phyloP scores from a whole-genome alignment of 768 basidiomycete species.

The Tephrocybe sp. region DNA sequence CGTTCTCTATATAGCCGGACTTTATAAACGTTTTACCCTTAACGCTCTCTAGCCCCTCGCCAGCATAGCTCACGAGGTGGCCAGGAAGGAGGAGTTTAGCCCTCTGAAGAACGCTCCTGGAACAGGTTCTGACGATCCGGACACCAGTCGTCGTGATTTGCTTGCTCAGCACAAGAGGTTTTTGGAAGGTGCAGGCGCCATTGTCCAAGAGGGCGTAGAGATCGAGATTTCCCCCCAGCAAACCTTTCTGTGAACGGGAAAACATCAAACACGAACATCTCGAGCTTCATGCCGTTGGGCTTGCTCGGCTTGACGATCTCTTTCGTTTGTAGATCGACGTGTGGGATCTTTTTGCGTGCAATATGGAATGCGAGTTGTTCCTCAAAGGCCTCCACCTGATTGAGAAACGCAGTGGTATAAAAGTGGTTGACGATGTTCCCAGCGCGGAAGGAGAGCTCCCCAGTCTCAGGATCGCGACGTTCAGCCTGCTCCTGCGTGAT shows the following conservation, averaged over 20 bases:
- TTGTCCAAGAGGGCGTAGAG: slow-evolving; percentile 24
- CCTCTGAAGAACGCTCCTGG: slow-evolving; percentile 69
- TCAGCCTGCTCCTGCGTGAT: slow-evolving; percentile 88
- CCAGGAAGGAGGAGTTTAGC: slow-evolving; percentile 74
- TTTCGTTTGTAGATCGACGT: slow-evolving; percentile 71
- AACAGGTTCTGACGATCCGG: slow-evolving; percentile 91
- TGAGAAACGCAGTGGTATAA: slow-evolving; percentile 87
- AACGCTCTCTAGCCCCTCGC: slow-evolving; percentile 86
- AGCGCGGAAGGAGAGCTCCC: slow-evolving; percentile 87
- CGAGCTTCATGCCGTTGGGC: slow-evolving; percentile 98
- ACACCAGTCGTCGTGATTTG: slow-evolving; percentile 84
- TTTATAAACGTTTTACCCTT: too few species aligned
- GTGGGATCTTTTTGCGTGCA: slow-evolving; percentile 95
- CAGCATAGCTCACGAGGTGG: slow-evolving; percentile 76
- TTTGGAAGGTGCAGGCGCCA: slow-evolving; percentile 64
- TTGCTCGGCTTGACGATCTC: slow-evolving; percentile 73
- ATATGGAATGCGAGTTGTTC: slow-evolving; percentile 94
- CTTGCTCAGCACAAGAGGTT: slow-evolving; percentile 72
- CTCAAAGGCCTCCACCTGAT: slow-evolving; percentile 78
- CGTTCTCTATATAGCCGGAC: too few species aligned
- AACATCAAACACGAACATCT: slow-evolving; percentile 98
- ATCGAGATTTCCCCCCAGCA: slow-evolving; percentile 91
- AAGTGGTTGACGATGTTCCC: slow-evolving; percentile 99
- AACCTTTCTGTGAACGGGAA: slow-evolving; percentile 88
- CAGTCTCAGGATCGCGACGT: slow-evolving; percentile 62